Base-by-base conservation (phyloP, 345 rosid genomes). In the Trapa incisa region DNA sequence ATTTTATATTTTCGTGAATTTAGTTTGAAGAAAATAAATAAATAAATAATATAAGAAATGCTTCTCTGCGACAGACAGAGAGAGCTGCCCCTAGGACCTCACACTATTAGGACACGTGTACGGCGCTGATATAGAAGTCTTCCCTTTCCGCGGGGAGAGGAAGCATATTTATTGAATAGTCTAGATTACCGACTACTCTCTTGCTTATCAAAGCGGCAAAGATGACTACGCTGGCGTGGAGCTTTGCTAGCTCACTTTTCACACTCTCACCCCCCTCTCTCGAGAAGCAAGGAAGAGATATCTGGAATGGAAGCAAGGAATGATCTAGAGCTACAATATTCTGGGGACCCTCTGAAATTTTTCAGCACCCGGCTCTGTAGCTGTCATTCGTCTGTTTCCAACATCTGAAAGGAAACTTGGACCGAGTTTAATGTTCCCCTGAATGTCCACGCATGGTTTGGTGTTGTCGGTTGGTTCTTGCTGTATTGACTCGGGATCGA, bases 261-360 rank as follows among this genome's bases (percentile, higher is more conserved):
- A 11, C 52, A 10, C 52, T 64, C 63, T 9, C 67, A 10, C 17
- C 17, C 65, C 37, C 36, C 47, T 68, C 71, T 53, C 52, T 67
- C 64, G 39, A 61, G 29, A 58, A 36, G 32, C 80, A 86, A 77
- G 85, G 47, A 80, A 83, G 88, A 77, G 82, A 86, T 81, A 84
- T 86, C 71, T 64, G 36, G 29, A 38, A 64, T 61, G 17, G n/a
- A 79, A 82, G 91, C 38, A 86, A 86, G 81, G 91, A 80, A 84
- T 79, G 71, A 52, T 62, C 63, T 3, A 42, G 35, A 65, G 33
- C 48, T 10, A 32, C 37, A 38, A 3, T 29, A 58, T 58, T 58
- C 63, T 35, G 38, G 37, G 63, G 9, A 35, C 63, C 63, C 37
- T 58, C 35, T 58, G 63, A 58, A 58, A 29, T 2, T 2, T 33